Evolutionary conservation across 805 yeast species (phyloP).

Genomic region (Kluyveromyces aestuarii): DNA sequence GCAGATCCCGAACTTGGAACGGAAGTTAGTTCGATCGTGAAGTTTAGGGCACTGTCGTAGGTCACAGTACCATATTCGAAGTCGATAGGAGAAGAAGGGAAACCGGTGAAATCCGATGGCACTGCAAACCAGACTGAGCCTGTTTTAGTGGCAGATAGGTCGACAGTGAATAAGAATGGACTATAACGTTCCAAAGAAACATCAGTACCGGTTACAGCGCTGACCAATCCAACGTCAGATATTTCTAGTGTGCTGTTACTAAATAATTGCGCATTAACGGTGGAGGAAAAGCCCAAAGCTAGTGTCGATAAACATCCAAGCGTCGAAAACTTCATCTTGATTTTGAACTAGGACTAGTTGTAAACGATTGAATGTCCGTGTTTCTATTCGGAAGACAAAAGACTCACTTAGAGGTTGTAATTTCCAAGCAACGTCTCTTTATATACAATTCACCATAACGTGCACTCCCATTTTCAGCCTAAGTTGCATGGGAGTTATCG

Average conservation of each 20-base stretch:
- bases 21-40: slow-evolving; percentile 6
- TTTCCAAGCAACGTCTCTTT: no score
- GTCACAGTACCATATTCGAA: slow-evolving; percentile 6
- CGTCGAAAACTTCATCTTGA: neutral
- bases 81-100: slow-evolving; percentile 3
- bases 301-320: neutral
- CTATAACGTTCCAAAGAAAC: slow-evolving; percentile 1
- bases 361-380: no score
- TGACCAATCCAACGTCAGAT: neutral
- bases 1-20: slow-evolving; percentile 6
- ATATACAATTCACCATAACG: no score
- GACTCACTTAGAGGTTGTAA: no score
- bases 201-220: neutral
- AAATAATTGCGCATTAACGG: slow-evolving; percentile 1
- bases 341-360: no score
- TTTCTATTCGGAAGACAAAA: no score
- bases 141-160: slow-evolving; percentile 3
- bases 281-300: neutral
- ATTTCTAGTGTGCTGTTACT: neutral
- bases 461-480: no score
- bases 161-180: slow-evolving; percentile 4
- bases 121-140: slow-evolving; percentile 7
- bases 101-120: slow-evolving; percentile 4
- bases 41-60: slow-evolving; percentile 3
- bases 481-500: no score